These are phyloP conservation scores for Emergomyces orientalis DNA, from an alignment of 2,329 filamentous ascomycete genomes.

Conservation along the genomic window DNA sequence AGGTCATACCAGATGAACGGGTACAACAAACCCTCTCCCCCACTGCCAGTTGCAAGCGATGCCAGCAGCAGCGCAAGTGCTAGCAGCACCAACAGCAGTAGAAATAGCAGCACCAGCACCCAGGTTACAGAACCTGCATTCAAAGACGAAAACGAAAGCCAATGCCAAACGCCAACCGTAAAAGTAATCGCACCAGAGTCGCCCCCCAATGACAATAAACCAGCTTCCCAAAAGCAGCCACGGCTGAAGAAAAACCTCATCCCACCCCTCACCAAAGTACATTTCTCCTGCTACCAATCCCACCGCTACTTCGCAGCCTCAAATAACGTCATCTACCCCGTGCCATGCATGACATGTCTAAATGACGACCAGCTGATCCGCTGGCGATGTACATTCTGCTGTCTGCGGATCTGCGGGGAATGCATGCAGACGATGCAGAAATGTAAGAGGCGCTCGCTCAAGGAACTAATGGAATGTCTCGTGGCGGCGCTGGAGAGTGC, in stretches of 20 bases:
- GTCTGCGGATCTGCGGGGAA: constrained; percentile 30
- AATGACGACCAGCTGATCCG: constrained; percentile 31
- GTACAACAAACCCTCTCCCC: not conserved
- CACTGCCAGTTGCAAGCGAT: not conserved
- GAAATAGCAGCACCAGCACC: not conserved
- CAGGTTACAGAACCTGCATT: not conserved
- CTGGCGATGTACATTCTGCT: constrained; percentile 35
- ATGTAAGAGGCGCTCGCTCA: constrained; percentile 26
- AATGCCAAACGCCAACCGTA: not conserved
- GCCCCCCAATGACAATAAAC: not conserved
- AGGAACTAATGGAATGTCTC: constrained; percentile 23
- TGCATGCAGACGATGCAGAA: constrained; percentile 30
- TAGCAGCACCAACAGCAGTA: not conserved
- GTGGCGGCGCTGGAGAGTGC: constrained; percentile 1
- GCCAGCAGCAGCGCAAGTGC: not conserved
- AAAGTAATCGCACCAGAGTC: not conserved
- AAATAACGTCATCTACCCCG: constrained; percentile 32
- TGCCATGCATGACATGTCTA: constrained; percentile 38
- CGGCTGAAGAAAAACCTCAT: constrained; percentile 16
- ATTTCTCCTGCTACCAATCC: constrained; percentile 33
- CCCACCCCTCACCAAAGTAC: constrained; percentile 28
- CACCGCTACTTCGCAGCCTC: constrained; percentile 29
- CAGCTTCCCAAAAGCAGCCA: not conserved
- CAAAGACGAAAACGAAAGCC: not conserved
- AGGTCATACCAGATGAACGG: not conserved